phyloP scores from a whole-genome alignment of 2,329 filamentous ascomycete genomes.

The Alternaria alternata region DNA sequence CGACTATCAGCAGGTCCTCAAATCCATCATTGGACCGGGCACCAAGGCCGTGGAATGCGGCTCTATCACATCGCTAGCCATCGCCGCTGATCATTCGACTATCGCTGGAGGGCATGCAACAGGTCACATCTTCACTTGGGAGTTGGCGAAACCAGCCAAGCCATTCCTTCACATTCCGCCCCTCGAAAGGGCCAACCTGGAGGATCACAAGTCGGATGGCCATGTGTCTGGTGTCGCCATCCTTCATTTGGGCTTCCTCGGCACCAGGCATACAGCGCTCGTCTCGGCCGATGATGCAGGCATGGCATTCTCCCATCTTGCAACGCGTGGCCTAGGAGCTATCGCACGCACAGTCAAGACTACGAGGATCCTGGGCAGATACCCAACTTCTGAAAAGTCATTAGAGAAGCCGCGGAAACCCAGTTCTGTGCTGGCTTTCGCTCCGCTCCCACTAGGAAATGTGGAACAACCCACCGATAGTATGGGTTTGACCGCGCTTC shows the following conservation, averaged over 20 bases:
- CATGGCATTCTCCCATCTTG: constrained; percentile 98
- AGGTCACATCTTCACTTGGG: constrained; percentile 97
- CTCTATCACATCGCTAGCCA: constrained; percentile 82
- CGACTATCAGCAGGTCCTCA: constrained; percentile 95
- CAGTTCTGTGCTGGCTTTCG: constrained; percentile 92
- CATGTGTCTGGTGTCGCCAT: constrained; percentile 81
- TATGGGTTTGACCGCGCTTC: constrained; percentile 90
- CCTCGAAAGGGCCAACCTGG: constrained; percentile 70
- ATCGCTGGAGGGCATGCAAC: constrained; percentile 88
- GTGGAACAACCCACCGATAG: constrained; percentile 86
- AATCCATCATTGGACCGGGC: constrained; percentile 90
- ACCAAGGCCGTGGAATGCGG: constrained; percentile 95
- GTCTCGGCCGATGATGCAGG: constrained; percentile 94
- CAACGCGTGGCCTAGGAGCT: constrained; percentile 86
- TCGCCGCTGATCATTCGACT: constrained; percentile 93
- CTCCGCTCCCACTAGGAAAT: constrained; percentile 91
- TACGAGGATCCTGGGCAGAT: constrained; percentile 87
- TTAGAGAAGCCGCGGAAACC: constrained; percentile 78
- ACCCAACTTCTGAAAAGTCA: constrained; percentile 74
- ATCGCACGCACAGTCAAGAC: constrained; percentile 88
- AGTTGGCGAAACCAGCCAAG: constrained; percentile 79
- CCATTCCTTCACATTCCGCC: constrained; percentile 90
- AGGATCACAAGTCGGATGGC: constrained; percentile 76
- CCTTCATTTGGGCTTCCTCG: constrained; percentile 92
- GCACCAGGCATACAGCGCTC: constrained; percentile 89